Conservation (phyloP, 371 early-diverging fungal genomes). For the Circinella umbellata region DNA sequence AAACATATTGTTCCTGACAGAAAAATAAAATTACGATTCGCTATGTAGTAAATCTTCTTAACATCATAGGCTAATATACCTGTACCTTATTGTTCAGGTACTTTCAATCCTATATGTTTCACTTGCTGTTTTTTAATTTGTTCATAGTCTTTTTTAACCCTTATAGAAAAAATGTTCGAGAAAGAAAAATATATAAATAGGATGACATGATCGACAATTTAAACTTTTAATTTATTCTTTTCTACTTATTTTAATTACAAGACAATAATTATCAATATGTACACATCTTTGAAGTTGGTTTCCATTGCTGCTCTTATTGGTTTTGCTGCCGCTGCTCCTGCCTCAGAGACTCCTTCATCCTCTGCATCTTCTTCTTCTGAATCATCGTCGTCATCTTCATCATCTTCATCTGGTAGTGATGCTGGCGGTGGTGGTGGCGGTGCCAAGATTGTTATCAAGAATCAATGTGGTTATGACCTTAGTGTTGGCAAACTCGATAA, state of each 20-base stretch:
- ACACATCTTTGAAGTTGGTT: conserved; percentile 12
- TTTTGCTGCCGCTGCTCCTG: conserved; percentile 16
- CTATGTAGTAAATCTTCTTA: background rate
- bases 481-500: conserved; percentile 23
- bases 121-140: background rate
- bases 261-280: background rate
- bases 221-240: background rate
- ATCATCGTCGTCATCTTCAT: conserved; percentile 16
- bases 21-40: background rate
- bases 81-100: background rate
- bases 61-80: background rate
- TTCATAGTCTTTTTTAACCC: background rate
- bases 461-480: conserved; percentile 22
- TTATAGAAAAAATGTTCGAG: background rate
- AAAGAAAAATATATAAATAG: background rate
- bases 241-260: background rate
- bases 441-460: conserved; percentile 21
- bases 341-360: background rate
- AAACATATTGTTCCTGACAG: background rate
- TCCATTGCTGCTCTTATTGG: conserved; percentile 15
- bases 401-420: background rate
- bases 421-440: conserved; percentile 16
- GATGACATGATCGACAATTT: background rate
- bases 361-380: background rate
- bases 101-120: background rate